These are phyloP conservation scores for Boletus rubroflammeus DNA, from an alignment of 768 basidiomycete genomes.

Conservation along the genomic window DNA sequence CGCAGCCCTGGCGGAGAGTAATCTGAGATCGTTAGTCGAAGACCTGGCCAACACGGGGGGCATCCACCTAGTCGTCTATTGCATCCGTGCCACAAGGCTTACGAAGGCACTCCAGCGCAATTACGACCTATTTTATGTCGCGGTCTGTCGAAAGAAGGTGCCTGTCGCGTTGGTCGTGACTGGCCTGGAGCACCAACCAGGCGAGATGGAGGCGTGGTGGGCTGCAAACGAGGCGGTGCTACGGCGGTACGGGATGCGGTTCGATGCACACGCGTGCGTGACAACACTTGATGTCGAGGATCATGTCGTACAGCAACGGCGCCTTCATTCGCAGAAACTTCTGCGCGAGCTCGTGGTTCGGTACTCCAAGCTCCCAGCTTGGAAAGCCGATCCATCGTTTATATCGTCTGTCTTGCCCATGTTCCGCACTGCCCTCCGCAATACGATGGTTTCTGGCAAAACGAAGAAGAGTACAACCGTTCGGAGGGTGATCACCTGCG, in stretches of 20 bases:
- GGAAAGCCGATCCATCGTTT: background rate
- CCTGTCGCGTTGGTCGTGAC: slow-evolving; percentile 35
- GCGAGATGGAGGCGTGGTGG: slow-evolving; percentile 28
- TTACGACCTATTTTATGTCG: slow-evolving; percentile 32
- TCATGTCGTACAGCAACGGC: background rate
- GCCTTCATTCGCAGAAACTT: background rate
- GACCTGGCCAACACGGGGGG: background rate
- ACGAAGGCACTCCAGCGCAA: slow-evolving; percentile 20
- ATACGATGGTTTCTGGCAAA: background rate
- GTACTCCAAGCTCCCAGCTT: background rate
- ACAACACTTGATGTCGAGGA: too few species aligned
- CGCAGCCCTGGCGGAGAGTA: background rate
- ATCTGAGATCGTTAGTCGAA: background rate
- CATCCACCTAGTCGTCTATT: background rate
- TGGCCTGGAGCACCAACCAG: slow-evolving; percentile 29
- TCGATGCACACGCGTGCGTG: slow-evolving; percentile 16
- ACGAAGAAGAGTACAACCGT: background rate
- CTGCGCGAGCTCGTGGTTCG: background rate
- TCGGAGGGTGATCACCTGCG: background rate
- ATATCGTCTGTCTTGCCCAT: background rate
- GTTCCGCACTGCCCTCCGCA: background rate
- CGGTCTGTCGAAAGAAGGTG: slow-evolving; percentile 33
- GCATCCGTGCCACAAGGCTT: background rate
- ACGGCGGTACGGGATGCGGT: slow-evolving; percentile 23
- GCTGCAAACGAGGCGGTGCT: slow-evolving; percentile 24